Conservation (phyloP, 2,329 filamentous ascomycete species). For the Phaeoacremonium minimum region DNA sequence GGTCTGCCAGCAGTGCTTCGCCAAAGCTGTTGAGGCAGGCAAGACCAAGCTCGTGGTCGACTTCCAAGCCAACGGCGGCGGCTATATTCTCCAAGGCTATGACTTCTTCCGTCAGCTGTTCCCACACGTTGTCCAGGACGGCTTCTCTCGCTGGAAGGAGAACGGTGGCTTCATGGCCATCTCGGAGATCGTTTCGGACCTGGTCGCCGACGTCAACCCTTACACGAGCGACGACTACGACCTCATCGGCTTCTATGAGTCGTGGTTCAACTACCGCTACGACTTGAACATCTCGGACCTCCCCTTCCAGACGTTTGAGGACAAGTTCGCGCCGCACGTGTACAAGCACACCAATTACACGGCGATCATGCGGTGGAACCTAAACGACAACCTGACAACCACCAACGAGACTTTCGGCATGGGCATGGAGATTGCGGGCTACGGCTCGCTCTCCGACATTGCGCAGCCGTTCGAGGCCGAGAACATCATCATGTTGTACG, state of each 20-base stretch:
- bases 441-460: constrained; percentile 39
- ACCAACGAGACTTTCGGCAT: constrained; percentile 34
- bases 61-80: constrained; percentile 53
- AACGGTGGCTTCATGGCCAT: constrained; percentile 36
- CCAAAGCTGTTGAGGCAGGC: constrained; percentile 32
- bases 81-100: constrained; percentile 54
- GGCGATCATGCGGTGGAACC: constrained; percentile 45
- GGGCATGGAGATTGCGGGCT: constrained; percentile 44
- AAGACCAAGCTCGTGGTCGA: constrained; percentile 60
- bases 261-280: constrained; percentile 45
- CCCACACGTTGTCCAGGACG: constrained; percentile 32
- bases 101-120: constrained; percentile 58
- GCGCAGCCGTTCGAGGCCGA: constrained; percentile 51
- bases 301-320: constrained; percentile 44
- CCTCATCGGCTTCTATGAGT: constrained; percentile 38
- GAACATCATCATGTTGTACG: constrained; percentile 55
- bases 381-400: constrained; percentile 34
- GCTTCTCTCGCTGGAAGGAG: constrained; percentile 39
- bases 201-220: constrained; percentile 38
- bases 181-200: constrained; percentile 36
- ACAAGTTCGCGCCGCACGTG: constrained; percentile 34
- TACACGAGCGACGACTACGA: constrained; percentile 31
- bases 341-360: constrained; percentile 51
- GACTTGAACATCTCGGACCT: constrained; percentile 42
- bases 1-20: constrained; percentile 26